Percentiles rank a stretch among this genome's conserved stretches.
Conservation (phyloP, 2,329 filamentous ascomycete genomes). For the Zymoseptoria crescenta region DNA sequence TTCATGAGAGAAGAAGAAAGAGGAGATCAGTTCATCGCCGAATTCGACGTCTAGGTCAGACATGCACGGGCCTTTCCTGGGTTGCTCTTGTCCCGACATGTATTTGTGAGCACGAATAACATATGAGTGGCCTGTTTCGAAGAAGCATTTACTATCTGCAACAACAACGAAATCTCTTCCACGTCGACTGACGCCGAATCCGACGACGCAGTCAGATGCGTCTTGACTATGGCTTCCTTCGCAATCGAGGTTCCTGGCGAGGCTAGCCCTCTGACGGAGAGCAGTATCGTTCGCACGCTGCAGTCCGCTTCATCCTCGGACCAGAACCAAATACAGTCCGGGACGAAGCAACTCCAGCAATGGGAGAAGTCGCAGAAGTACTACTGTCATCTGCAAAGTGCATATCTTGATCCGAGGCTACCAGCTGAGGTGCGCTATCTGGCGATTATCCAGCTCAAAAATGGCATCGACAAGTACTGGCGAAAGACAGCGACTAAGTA, state of each 20-base stretch:
- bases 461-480: slow-evolving; percentile 95
- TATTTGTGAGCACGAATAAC: background rate
- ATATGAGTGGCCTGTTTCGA: too few species aligned
- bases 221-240: slow-evolving; percentile 20
- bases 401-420: slow-evolving; percentile 72
- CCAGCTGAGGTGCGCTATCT: slow-evolving; percentile 76
- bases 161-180: background rate
- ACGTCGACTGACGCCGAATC: background rate
- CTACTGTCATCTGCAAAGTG: slow-evolving; percentile 48
- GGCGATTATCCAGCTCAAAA: slow-evolving; percentile 89
- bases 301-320: slow-evolving; percentile 41
- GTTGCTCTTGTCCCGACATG: background rate
- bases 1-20: slow-evolving; percentile 40
- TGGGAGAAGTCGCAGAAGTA: slow-evolving; percentile 44
- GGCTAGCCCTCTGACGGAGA: slow-evolving; percentile 52
- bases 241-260: slow-evolving; percentile 70
- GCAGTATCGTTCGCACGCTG: slow-evolving; percentile 41
- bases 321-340: slow-evolving; percentile 43
- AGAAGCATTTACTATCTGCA: background rate
- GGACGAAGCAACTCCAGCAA: slow-evolving; percentile 44
- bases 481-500: slow-evolving; percentile 66
- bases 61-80: background rate
- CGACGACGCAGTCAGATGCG: background rate
- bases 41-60: background rate
- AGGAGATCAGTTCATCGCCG: slow-evolving; percentile 1